A percentile compares a stretch with the other conserved stretches of the same genome.
Evolutionary conservation across 371 early-diverging fungal species (phyloP).

Genomic region (Cokeromyces recurvatus): DNA sequence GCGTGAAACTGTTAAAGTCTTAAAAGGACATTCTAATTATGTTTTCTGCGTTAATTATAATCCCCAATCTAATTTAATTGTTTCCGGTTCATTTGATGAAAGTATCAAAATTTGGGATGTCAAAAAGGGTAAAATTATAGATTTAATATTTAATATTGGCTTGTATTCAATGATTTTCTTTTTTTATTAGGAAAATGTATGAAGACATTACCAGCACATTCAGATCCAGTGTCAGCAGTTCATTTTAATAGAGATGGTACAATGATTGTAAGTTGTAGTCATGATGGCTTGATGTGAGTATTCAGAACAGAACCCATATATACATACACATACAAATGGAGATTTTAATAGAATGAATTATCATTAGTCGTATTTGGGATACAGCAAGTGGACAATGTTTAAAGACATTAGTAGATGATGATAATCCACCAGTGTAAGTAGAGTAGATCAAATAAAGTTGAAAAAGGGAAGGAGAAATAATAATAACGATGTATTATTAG

Average conservation of each 20-base stretch:
- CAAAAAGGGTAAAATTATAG: conserved; percentile 62
- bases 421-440: conserved; percentile 84
- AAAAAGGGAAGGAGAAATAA: too few relatives aligned
- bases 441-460: too few relatives aligned
- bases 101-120: conserved; percentile 97
- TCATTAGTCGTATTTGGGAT: conserved; percentile 92
- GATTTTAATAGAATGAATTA: neutral
- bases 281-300: conserved; percentile 90
- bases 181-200: conserved; percentile 73
- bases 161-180: neutral
- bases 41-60: conserved; percentile 97
- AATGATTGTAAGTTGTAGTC: conserved; percentile 91
- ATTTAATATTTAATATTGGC: too few relatives aligned
- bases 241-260: conserved; percentile 97
- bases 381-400: conserved; percentile 93
- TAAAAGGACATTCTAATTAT: conserved; percentile 92
- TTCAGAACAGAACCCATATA: too few relatives aligned
- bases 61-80: conserved; percentile 89
- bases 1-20: conserved; percentile 71
- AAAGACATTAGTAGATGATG: conserved; percentile 92
- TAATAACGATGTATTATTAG: conserved; percentile 24
- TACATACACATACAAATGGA: neutral
- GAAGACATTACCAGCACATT: conserved; percentile 89
- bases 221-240: conserved; percentile 94
- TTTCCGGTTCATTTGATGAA: conserved; percentile 97